Evolutionary conservation across 805 yeast species (phyloP).

Genomic region (Blastobotrys peoriensis): DNA sequence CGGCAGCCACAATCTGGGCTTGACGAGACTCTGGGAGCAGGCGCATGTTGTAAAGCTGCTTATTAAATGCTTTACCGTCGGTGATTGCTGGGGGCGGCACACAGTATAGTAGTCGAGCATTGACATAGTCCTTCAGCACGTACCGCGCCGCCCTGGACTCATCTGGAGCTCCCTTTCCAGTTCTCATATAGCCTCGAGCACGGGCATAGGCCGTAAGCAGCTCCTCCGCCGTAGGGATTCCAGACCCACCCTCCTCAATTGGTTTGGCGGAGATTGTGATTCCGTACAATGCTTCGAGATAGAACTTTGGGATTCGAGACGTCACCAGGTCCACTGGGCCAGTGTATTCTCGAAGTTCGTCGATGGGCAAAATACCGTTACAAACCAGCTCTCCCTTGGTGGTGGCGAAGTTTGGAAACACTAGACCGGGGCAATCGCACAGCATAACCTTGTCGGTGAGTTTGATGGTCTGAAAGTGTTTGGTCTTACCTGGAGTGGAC

Average conservation of each 20-base stretch:
- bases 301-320: slow-evolving; percentile 82
- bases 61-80: slow-evolving; percentile 53
- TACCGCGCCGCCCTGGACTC: slow-evolving; percentile 91
- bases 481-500: slow-evolving; percentile 97
- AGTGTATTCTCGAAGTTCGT: slow-evolving; percentile 86
- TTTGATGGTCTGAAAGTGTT: slow-evolving; percentile 94
- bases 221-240: slow-evolving; percentile 82
- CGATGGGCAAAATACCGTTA: slow-evolving; percentile 98
- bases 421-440: slow-evolving; percentile 99
- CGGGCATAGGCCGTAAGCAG: slow-evolving; percentile 86
- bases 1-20: slow-evolving; percentile 57
- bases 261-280: slow-evolving; percentile 75
- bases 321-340: slow-evolving; percentile 85
- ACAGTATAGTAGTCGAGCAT: slow-evolving; percentile 77
- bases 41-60: slow-evolving; percentile 60
- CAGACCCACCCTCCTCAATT: slow-evolving; percentile 81
- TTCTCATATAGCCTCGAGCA: slow-evolving; percentile 89
- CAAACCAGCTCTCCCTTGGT: slow-evolving; percentile 96
- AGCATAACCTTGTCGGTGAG: slow-evolving; percentile 75
- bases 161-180: slow-evolving; percentile 96
- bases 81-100: slow-evolving; percentile 75
- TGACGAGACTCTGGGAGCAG: slow-evolving; percentile 66
- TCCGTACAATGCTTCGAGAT: slow-evolving; percentile 88
- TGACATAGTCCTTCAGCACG: slow-evolving; percentile 88
- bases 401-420: slow-evolving; percentile 95